Conservation (phyloP, 306 rosid species). For the Trifolium dubium region DNA sequence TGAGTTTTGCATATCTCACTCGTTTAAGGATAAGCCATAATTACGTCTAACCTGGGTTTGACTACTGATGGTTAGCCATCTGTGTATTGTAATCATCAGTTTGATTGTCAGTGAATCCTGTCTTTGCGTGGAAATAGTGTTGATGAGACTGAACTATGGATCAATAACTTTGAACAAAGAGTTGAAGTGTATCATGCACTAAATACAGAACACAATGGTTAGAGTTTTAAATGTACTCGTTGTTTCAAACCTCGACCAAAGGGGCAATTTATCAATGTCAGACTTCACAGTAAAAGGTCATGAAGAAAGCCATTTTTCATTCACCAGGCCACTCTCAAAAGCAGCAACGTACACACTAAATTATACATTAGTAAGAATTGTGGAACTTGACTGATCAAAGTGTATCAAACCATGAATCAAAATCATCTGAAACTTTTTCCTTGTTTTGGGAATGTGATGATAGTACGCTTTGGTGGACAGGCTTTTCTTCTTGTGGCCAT, state of each 20-base stretch:
- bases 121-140: not conserved
- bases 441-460: constrained; percentile 54
- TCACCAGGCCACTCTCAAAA: constrained; percentile 28
- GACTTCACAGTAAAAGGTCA: not conserved
- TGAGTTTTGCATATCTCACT: not conserved
- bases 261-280: not conserved
- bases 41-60: not conserved
- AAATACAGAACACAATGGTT: not conserved
- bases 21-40: not conserved
- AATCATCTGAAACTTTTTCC: constrained; percentile 56
- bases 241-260: constrained; percentile 9
- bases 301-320: constrained; percentile 17
- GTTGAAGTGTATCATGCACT: constrained; percentile 2
- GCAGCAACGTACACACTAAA: constrained; percentile 15
- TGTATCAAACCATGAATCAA: constrained; percentile 84
- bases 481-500: constrained; percentile 44
- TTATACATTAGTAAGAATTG: constrained; percentile 32
- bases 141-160: constrained; percentile 8
- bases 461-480: constrained; percentile 29
- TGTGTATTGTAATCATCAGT: not conserved
- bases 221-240: not conserved
- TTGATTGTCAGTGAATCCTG: not conserved
- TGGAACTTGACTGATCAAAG: constrained; percentile 43
- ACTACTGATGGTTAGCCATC: not conserved
- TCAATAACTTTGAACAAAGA: constrained; percentile 4